Base-by-base conservation (phyloP, 768 basidiomycete species). In the Erythrobasidium yunnanense region DNA sequence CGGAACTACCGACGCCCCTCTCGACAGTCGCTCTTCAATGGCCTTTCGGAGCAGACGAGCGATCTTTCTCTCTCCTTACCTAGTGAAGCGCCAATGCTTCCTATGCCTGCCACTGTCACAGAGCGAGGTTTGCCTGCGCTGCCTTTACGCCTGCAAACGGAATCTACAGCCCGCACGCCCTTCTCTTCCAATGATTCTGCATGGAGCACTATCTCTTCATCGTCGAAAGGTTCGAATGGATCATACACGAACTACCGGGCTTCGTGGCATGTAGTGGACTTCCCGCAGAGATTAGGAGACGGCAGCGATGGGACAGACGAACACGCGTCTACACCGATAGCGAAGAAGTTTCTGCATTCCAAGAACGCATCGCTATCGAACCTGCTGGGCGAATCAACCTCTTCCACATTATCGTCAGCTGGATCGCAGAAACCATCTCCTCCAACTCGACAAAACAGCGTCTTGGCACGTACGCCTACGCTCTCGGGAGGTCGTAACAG, bases 251-350 rank as follows among this genome's bases (percentile, higher is more conserved):
- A n/a, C n/a, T n/a, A n/a, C n/a, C n/a, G 60, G 32, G 60, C 60
- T 25, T 50, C 47, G n/a, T 63, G 60, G 60, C 60, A 63, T 63
- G 47, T 63, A 13, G 60, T 63, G 18, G 60, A 63, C 33, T 49
- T 63, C 23, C 60, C 60, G 60, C 27, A 25, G 38, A 20, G 46
- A 49, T 25, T 27, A 25, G n/a, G 45, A 50, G 20, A 33, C 47
- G 18, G 22, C 23, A 4, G 17, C 5, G 23, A 7, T 13, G 8
- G 18, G 15, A 7, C 55, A 29, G n/a, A 17, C 32, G 55, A 13
- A 57, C 38, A 57, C 30, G 27, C 38, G 2, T 29, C 46, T 49
- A 63, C 60, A 8, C 60, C 60, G 30, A 63, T 63, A 13, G 60
- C 60, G 22, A 49, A 35, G 18, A 63, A 63, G 32, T 63, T 63